Evolutionary conservation across 176 grass and related monocot species (phyloP).

Genomic region (Microstegium vimineum): DNA sequence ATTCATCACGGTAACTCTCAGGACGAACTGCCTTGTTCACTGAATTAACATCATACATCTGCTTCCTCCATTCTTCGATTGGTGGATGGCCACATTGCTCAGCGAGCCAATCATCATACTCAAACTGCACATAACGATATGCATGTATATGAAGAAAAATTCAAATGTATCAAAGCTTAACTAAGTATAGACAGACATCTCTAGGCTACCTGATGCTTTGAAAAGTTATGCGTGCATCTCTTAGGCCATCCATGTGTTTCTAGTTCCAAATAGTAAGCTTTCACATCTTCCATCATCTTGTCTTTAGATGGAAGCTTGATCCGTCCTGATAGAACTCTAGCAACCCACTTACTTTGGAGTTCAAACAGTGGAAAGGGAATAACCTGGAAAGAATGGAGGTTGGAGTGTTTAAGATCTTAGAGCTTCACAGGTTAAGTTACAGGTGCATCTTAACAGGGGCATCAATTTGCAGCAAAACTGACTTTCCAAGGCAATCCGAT

Average conservation of each 20-base stretch:
- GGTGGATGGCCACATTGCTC: slow-evolving; percentile 48
- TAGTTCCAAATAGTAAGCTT: slow-evolving; percentile 33
- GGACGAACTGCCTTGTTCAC: slow-evolving; percentile 41
- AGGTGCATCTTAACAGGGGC: neutral
- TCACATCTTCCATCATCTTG: slow-evolving; percentile 71
- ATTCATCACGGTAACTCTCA: slow-evolving; percentile 62
- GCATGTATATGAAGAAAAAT: neutral
- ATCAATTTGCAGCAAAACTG: slow-evolving; percentile 5
- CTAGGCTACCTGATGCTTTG: slow-evolving; percentile 47
- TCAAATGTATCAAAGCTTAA: neutral
- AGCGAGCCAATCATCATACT: slow-evolving; percentile 74
- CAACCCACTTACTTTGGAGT: slow-evolving; percentile 94
- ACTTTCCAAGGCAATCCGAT: slow-evolving; percentile 62
- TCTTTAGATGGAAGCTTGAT: slow-evolving; percentile 57
- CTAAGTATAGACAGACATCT: neutral
- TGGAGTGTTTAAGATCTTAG: neutral
- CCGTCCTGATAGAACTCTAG: slow-evolving; percentile 57
- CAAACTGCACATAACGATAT: slow-evolving; percentile 45
- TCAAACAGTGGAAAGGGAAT: slow-evolving; percentile 69
- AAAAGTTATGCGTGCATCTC: slow-evolving; percentile 76
- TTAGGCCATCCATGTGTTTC: slow-evolving; percentile 67
- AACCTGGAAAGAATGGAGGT: slow-evolving; percentile 35
- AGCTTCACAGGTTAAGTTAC: neutral
- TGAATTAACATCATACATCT: slow-evolving; percentile 36
- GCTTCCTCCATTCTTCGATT: slow-evolving; percentile 67